phyloP scores from a whole-genome alignment of 2,329 filamentous ascomycete genomes.

The Westerdykella aurantiaca region DNA sequence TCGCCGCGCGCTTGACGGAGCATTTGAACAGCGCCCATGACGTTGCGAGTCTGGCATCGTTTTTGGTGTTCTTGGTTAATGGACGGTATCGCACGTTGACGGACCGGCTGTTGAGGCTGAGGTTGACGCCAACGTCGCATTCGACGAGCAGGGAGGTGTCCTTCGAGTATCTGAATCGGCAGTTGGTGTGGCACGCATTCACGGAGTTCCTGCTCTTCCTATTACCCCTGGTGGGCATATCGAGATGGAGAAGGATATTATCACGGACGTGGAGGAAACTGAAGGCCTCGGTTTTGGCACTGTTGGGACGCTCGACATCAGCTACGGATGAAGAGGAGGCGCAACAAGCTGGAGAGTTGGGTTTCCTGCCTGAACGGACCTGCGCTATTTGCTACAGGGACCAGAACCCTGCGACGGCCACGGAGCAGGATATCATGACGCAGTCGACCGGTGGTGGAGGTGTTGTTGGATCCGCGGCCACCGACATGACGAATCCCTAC shows the following conservation, averaged over 20 bases:
- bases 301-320: constrained; percentile 39
- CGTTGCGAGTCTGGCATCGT: constrained; percentile 73
- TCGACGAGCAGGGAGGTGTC: constrained; percentile 88
- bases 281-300: constrained; percentile 50
- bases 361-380: constrained; percentile 84
- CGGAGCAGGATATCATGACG: constrained; percentile 71
- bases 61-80: constrained; percentile 84
- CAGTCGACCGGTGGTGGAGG: constrained; percentile 59
- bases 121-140: constrained; percentile 74
- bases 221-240: constrained; percentile 91
- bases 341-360: constrained; percentile 62
- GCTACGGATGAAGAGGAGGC: constrained; percentile 44
- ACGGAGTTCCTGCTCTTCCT: constrained; percentile 98
- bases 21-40: constrained; percentile 69
- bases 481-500: constrained; percentile 94
- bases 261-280: constrained; percentile 78
- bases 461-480: constrained; percentile 80
- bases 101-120: constrained; percentile 76
- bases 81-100: constrained; percentile 87
- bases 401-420: constrained; percentile 63
- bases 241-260: constrained; percentile 88
- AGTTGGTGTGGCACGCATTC: constrained; percentile 99
- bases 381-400: constrained; percentile 97
- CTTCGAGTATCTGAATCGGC: constrained; percentile 95
- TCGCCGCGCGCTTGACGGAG: constrained; percentile 64